Evolutionary conservation across 768 basidiomycete genomes (phyloP), one percentile per base, ranked within the genome.

Genomic region (Coprinopsis marcescibilis): DNA sequence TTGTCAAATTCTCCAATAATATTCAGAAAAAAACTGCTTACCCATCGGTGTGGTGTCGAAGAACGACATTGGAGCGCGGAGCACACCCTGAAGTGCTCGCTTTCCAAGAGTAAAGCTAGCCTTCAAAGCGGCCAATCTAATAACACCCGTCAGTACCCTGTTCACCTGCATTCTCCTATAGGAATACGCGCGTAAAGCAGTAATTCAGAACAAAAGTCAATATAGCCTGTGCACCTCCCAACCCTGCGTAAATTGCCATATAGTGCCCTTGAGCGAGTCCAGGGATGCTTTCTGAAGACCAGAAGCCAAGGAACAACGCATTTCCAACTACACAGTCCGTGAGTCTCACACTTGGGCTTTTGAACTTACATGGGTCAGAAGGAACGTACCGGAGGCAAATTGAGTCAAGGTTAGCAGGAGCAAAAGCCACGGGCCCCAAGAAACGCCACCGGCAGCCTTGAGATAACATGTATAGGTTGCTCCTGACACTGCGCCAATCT

Each of bases 41-140:
- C 81, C 80, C 57, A 81, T 72, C 1, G 81, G 81, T 0, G 84
- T 86, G 0, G 83, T 81, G 56, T 89, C 85, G 56, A 85, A 86
- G 65, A 85, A 87, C 3, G 80, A 75, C 0, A 71, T 59, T 0
- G 83, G 80, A 7, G 83, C 83, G 3, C 72, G 64, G 44, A 89
- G 56, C 3, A 89, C 80, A 12, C 70, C 68, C 4, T 51, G 57
- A 8, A 87, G 63, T 0, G 83, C 83, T 3, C 65, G 59, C 52
- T 68, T 75, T 64, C 83, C 85, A 30, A 87, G 59, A 7, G 60
- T 65, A 46, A 75, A 55, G 56, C 75, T 73, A 8, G 71, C 73
- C 2, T 58, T 48, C 11, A 77, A 58, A 21, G 65, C 61, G 48
- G 63, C 58, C 24, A 71, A 44, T 4, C 73, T 76, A 43, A 8